Conservation (phyloP, 495 filamentous ascomycete species). For the Xylaria cubensis region DNA sequence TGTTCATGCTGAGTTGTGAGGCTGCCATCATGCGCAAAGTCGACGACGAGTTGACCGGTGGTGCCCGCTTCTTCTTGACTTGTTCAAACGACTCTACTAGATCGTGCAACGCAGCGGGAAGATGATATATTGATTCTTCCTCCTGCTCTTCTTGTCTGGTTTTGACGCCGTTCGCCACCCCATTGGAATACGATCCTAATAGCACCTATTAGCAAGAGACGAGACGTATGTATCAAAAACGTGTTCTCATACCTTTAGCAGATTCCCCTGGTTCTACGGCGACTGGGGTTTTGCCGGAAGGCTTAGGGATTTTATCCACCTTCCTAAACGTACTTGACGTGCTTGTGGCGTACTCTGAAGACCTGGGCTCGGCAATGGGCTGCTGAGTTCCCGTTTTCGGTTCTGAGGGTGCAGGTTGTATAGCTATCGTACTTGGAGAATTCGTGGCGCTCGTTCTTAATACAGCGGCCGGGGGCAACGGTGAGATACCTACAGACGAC, state of each 20-base stretch:
- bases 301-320: slow-evolving; percentile 48
- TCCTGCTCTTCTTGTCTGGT: slow-evolving; percentile 57
- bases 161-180: slow-evolving; percentile 57
- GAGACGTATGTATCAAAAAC: slow-evolving; percentile 30
- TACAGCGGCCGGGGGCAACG: slow-evolving; percentile 53
- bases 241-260: slow-evolving; percentile 43
- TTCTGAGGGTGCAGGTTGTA: slow-evolving; percentile 49
- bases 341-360: slow-evolving; percentile 30
- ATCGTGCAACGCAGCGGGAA: slow-evolving; percentile 90
- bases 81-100: slow-evolving; percentile 85
- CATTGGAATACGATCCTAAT: slow-evolving; percentile 59
- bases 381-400: slow-evolving; percentile 42
- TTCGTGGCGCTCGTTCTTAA: slow-evolving; percentile 51
- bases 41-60: slow-evolving; percentile 63
- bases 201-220: slow-evolving; percentile 34
- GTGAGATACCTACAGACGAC: slow-evolving; percentile 49
- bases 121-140: slow-evolving; percentile 89
- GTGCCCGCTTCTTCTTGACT: slow-evolving; percentile 71
- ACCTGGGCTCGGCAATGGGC: slow-evolving; percentile 34
- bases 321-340: slow-evolving; percentile 36
- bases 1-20: slow-evolving; percentile 72
- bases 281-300: slow-evolving; percentile 51
- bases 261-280: slow-evolving; percentile 41
- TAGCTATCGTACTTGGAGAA: slow-evolving; percentile 48
- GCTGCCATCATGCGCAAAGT: slow-evolving; percentile 73